Conservation (phyloP, 1,284 basidiomycete species). For the Papiliotrema flavescens region DNA sequence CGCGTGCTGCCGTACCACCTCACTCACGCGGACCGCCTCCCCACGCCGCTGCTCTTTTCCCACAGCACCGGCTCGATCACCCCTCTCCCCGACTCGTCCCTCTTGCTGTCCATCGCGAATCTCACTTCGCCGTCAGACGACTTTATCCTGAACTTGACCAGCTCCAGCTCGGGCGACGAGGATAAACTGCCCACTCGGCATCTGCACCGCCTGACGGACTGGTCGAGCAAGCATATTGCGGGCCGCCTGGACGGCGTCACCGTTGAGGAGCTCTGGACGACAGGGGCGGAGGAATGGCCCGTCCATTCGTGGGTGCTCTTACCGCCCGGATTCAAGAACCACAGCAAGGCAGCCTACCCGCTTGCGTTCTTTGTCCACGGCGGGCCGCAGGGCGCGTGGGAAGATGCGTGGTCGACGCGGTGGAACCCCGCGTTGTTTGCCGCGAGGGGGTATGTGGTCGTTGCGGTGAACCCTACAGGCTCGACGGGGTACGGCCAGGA, state of each 20-base stretch:
- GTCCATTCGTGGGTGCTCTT: conserved; percentile 81
- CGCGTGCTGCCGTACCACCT: conserved; percentile 43
- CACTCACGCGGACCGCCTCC: conserved; percentile 27
- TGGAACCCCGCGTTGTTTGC: conserved; percentile 74
- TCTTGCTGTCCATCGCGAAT: conserved; percentile 46
- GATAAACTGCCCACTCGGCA: conserved; percentile 49
- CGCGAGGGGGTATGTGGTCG: conserved; percentile 64
- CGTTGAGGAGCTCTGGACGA: conserved; percentile 81
- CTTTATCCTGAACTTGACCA: conserved; percentile 32
- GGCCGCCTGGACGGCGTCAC: conserved; percentile 58
- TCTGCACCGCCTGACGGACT: conserved; percentile 61
- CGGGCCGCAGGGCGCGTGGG: conserved; percentile 57
- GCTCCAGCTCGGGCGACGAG: conserved; percentile 13
- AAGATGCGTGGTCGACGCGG: conserved; percentile 30
- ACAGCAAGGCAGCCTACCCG: conserved; percentile 62
- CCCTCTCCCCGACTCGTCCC: conserved; percentile 20
- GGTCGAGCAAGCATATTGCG: conserved; percentile 36
- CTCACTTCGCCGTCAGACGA: conserved; percentile 70
- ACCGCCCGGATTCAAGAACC: conserved; percentile 65
- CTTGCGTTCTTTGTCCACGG: conserved; percentile 46
- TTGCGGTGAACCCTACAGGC: conserved; percentile 84
- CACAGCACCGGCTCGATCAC: conserved; percentile 29
- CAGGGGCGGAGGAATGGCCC: conserved; percentile 63
- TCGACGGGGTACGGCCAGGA: conserved; percentile 86
- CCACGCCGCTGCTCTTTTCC: conserved; percentile 40